Evolutionary conservation across 768 basidiomycete genomes (phyloP).

Genomic region (Hydnum rufescens): DNA sequence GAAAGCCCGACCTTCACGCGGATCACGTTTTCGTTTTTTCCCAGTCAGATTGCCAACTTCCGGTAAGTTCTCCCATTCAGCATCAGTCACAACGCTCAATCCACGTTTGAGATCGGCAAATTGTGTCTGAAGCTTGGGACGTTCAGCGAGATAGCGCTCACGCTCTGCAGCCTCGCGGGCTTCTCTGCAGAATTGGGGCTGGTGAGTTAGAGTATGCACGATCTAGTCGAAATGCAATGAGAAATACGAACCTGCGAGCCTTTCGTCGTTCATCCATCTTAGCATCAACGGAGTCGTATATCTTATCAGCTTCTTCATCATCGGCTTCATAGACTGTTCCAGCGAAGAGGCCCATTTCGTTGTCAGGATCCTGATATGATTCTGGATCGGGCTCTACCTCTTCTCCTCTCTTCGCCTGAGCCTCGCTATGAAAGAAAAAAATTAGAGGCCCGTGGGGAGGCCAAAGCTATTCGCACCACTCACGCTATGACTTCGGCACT

Average conservation of each 20-base stretch:
- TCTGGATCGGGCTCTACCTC: constrained; percentile 78
- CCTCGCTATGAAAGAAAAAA: constrained; percentile 35
- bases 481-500: constrained; percentile 81
- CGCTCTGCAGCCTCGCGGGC: constrained; percentile 54
- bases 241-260: constrained; percentile 45
- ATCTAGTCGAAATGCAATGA: constrained; percentile 12
- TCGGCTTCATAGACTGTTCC: constrained; percentile 93
- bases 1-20: constrained; percentile 45
- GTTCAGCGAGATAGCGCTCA: constrained; percentile 60
- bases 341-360: constrained; percentile 88
- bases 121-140: constrained; percentile 89
- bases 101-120: constrained; percentile 91
- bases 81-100: constrained; percentile 64
- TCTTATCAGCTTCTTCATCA: constrained; percentile 91
- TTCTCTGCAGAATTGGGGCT: constrained; percentile 30
- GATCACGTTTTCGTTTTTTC: constrained; percentile 67
- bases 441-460: neutral
- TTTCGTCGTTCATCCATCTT: constrained; percentile 77
- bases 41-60: constrained; percentile 93
- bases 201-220: neutral
- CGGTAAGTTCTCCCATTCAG: constrained; percentile 87
- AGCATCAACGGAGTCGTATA: constrained; percentile 81
- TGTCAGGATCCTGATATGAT: constrained; percentile 91
- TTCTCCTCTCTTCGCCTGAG: constrained; percentile 70
- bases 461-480: constrained; percentile 18